A percentile compares a stretch with the other conserved stretches of the same genome.
Conservation (phyloP, 257 asterid genomes). For the Vinca minor region DNA sequence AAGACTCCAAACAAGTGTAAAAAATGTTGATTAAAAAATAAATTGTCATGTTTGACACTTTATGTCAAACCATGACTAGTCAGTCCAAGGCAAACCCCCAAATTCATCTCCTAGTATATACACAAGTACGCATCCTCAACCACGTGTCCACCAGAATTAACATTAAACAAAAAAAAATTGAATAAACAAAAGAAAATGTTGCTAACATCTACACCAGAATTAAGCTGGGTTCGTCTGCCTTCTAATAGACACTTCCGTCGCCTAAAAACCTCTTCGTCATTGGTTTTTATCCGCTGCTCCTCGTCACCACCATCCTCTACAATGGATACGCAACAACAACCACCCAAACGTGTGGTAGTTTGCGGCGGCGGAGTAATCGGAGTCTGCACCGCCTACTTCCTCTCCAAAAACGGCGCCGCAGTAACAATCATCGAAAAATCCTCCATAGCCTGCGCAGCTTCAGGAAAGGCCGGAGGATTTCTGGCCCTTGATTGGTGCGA, state of each 20-base stretch:
- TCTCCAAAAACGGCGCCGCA: conserved; percentile 58
- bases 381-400: conserved; percentile 79
- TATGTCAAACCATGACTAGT: no score
- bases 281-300: conserved; percentile 29
- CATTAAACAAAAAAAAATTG: not conserved
- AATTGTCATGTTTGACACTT: no score
- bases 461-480: conserved; percentile 93
- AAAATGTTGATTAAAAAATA: no score
- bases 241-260: conserved; percentile 13
- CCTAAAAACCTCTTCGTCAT: conserved; percentile 13
- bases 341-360: conserved; percentile 56
- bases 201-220: conserved; percentile 17
- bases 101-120: no score
- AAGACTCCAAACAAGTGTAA: no score
- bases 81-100: no score
- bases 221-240: not conserved
- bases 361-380: conserved; percentile 98
- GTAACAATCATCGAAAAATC: conserved; percentile 80
- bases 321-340: conserved; percentile 35
- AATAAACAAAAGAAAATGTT: conserved; percentile 8
- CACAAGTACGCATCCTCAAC: not conserved
- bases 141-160: conserved; percentile 5
- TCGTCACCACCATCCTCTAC: conserved; percentile 15
- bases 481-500: conserved; percentile 92
- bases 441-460: conserved; percentile 82